Evolutionary conservation across 2,329 filamentous ascomycete genomes (phyloP).

Genomic region (Kalaharituber pfeilii): DNA sequence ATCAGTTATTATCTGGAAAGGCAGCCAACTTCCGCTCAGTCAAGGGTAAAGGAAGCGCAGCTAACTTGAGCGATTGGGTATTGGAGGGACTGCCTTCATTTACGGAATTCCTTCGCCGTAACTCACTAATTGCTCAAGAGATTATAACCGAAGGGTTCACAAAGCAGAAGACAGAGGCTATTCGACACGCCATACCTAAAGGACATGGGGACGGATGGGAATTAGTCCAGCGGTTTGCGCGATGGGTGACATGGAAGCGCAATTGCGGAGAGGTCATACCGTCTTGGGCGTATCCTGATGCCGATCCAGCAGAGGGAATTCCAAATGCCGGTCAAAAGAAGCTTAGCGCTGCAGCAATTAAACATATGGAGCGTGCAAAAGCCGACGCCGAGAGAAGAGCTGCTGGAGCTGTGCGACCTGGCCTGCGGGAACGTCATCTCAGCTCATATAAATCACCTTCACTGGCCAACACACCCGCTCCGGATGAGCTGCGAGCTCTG

Average conservation of each 20-base stretch:
- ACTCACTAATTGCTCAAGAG: constrained; percentile 14
- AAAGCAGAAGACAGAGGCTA: constrained; percentile 40
- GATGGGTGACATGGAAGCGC: constrained; percentile 51
- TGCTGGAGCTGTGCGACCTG: not conserved
- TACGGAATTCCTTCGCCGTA: constrained; percentile 11
- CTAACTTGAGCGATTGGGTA: constrained; percentile 24
- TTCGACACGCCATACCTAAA: constrained; percentile 46
- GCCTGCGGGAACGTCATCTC: not conserved
- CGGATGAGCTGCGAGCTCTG: not conserved
- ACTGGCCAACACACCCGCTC: not conserved
- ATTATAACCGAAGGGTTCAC: constrained; percentile 37
- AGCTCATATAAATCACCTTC: not conserved
- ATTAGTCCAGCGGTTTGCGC: constrained; percentile 41
- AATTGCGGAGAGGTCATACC: constrained; percentile 43
- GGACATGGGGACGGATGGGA: constrained; percentile 43
- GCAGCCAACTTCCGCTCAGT: constrained; percentile 37
- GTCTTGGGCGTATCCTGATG: constrained; percentile 42
- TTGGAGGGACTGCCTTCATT: constrained; percentile 13
- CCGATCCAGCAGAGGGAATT: constrained; percentile 1
- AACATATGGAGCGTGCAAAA: not conserved
- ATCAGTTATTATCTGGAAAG: constrained; percentile 24
- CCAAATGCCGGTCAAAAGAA: not conserved
- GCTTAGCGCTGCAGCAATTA: not conserved
- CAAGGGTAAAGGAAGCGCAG: constrained; percentile 45
- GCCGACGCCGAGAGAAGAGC: not conserved